Base-by-base conservation (phyloP, 148 eudicot genomes). In the Amaranthus cruentus region DNA sequence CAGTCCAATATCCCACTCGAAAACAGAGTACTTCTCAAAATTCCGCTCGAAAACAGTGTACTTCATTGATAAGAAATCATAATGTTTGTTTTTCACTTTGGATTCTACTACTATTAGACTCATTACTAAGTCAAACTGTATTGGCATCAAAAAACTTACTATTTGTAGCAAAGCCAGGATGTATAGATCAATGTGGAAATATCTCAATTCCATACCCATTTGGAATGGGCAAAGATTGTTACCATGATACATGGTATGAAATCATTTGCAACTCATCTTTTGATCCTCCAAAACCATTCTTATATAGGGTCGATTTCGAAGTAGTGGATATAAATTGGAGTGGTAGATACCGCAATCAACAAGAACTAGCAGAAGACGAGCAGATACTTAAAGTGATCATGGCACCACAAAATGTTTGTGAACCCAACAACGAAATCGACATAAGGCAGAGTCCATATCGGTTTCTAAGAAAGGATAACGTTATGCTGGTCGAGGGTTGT, bases 201-300 rank as follows among this genome's bases (percentile, higher is more conserved):
- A 57, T 80, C 11, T 28, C 13, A 5, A 73, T 85, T 62, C 84
- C 88, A 43, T 85, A 69, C 42, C 85, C 85, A 42, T 85, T 75
- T 66, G 85, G 82, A 8, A 71, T 82, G 54, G 84, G 84, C 28
- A 18, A 68, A 2, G 10, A 55, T 50, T 82, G 85, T 58, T 78
- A 47, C 66, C 38, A 60, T 9, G 72, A 78, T 7, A 4, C 43
- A 4, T 52, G 67, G 28, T 77, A 71, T n/a, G 70, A 77, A 49
- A 61, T 82, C 61, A 13, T 49, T 0, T 85, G 85, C 76, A 74
- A 71, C 6, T 14, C 21, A 11, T 76, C 83, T 15, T 62, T 46
- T 11, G 8, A 11, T 4, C 42, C 76, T 66, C 54, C 68, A 9
- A 79, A 69, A 18, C 82, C 78, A 2, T 58, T 77, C 55, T 18